Percentiles rank a stretch among this genome's conserved stretches.
These are phyloP conservation scores for Catunica adiposa DNA, from an alignment of 2,329 filamentous ascomycete species.

Conservation along the genomic window DNA sequence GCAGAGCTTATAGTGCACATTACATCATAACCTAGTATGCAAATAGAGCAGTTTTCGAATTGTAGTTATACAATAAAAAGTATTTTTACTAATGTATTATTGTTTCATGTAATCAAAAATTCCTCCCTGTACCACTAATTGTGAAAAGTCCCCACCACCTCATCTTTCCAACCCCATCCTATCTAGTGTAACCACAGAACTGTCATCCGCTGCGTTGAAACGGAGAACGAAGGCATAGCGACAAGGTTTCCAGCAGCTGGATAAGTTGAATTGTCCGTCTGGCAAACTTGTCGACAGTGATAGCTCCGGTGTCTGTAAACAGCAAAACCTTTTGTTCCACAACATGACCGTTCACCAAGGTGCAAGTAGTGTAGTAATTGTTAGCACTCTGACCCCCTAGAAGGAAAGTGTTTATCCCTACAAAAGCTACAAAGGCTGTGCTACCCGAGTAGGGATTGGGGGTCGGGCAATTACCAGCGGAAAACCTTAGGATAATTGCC, in stretches of 20 bases:
- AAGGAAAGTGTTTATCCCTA: not conserved
- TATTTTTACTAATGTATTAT: not conserved
- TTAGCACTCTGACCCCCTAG: not conserved
- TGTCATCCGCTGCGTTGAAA: slow-evolving; percentile 60
- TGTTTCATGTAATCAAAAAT: too few species aligned
- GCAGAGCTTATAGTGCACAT: too few species aligned
- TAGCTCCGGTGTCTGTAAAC: slow-evolving; percentile 58
- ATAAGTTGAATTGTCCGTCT: slow-evolving; percentile 87
- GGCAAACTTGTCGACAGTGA: slow-evolving; percentile 67
- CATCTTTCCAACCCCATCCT: too few species aligned
- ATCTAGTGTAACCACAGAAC: too few species aligned
- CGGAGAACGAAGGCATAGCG: slow-evolving; percentile 81
- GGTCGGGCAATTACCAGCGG: too few species aligned
- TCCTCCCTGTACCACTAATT: too few species aligned
- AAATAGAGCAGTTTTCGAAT: too few species aligned
- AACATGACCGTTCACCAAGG: slow-evolving; percentile 78
- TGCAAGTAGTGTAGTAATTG: slow-evolving; percentile 72
- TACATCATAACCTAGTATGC: too few species aligned
- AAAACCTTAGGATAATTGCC: too few species aligned
- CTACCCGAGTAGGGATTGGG: not conserved
- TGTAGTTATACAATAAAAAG: not conserved
- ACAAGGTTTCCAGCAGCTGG: slow-evolving; percentile 73
- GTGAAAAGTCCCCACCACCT: too few species aligned
- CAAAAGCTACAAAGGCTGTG: not conserved
- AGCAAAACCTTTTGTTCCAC: slow-evolving; percentile 62